Evolutionary conservation across 2,329 filamentous ascomycete genomes (phyloP), one percentile per base, ranked within the genome.

Genomic region (Penicillium sp.): DNA sequence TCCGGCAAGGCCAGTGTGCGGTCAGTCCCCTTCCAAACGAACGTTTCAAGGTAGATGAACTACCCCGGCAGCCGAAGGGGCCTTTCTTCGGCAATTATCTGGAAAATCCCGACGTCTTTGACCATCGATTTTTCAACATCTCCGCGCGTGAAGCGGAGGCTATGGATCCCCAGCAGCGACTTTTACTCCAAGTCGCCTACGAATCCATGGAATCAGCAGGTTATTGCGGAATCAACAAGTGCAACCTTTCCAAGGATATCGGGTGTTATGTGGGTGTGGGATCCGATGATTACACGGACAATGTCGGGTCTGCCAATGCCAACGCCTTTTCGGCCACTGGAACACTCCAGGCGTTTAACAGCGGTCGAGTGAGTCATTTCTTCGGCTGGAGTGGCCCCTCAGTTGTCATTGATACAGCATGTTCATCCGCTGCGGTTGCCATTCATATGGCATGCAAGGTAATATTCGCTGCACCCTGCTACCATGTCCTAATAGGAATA

Each of bases 171-270:
- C 70, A 72, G 27, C 70, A 72, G 41, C 47, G 68, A 35, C 52
- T 70, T 9, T 49, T 71, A 8, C 57, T 76, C 1, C 52, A 72
- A 27, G 55, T 62, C 3, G 69, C 68, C 1, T 75, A 74, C 52
- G 61, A 73, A 43, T 70, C 73, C 12, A 49, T 75, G 1, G 67
- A 74, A 36, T 58, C 65, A 17, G 64, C 70, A 6, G 72, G 71
- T 4, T 72, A 73, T 33, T 69, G 69, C 52, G 36, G 27, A 4
- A 29, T 29, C 8, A 29, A 29, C 5, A 29, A 29, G 27, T 29
- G 2, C 8, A 29, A 7, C 27, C 27, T 29, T 29, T 7, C 27
- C 5, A 29, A 29, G 27, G 27, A 29, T 29, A 56, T 73, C 17
- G 72, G 71, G 2, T 67, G 63, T 36, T 74, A 64, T 48, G 44